Evolutionary conservation across 2,329 filamentous ascomycete genomes (phyloP).

Genomic region (Penicillium crustosum): DNA sequence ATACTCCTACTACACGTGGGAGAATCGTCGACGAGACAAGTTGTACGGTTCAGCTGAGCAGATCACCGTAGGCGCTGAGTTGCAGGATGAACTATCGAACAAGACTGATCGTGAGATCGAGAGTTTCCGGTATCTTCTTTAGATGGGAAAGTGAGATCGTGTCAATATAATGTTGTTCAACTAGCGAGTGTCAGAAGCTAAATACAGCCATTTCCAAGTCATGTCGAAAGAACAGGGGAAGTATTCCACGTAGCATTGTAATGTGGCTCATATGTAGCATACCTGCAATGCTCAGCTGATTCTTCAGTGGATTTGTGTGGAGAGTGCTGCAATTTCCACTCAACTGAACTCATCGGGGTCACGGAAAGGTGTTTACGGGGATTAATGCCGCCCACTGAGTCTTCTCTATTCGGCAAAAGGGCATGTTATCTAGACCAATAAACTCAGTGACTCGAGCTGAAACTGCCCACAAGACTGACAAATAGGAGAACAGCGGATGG

Average conservation of each 20-base stretch:
- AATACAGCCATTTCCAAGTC: not conserved
- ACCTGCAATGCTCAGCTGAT: not conserved
- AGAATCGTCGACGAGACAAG: conserved; percentile 15
- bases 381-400: not conserved
- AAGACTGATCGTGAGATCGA: conserved; percentile 21
- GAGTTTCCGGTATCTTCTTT: conserved; percentile 19
- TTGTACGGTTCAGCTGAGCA: conserved; percentile 13
- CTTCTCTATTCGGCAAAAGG: not conserved
- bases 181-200: not conserved
- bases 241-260: too few species aligned
- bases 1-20: conserved; percentile 8
- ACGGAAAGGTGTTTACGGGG: not conserved
- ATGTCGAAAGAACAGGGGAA: too few species aligned
- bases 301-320: not conserved
- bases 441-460: conserved; percentile 58
- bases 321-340: conserved; percentile 1
- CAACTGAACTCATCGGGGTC: not conserved
- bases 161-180: not conserved
- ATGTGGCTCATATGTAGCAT: not conserved
- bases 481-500: conserved; percentile 88
- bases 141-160: not conserved
- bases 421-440: conserved; percentile 58
- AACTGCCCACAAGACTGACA: conserved; percentile 68
- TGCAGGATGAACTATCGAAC: conserved; percentile 21
- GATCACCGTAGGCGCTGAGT: conserved; percentile 12